A percentile compares a stretch with the other conserved stretches of the same genome.
Conservation (phyloP, 192 early-diverging fungal species). For the Diversispora eburnea region DNA sequence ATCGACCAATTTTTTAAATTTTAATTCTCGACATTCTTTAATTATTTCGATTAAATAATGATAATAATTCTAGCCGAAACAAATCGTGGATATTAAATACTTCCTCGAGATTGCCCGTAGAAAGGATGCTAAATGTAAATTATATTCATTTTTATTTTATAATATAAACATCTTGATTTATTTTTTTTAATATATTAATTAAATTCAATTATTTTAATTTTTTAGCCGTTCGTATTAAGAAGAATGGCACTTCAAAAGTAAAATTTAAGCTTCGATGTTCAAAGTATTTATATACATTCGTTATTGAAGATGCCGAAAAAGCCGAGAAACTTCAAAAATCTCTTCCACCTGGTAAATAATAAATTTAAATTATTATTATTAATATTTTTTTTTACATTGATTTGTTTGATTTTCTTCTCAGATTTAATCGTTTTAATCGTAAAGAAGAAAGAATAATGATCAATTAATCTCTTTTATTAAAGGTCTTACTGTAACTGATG, state of each 20-base stretch:
- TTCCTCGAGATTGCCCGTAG: conserved; percentile 93
- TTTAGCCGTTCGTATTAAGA: conserved; percentile 88
- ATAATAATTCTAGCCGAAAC: conserved; percentile 76
- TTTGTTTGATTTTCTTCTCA: no score
- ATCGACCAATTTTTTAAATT: no score
- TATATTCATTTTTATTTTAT: not conserved
- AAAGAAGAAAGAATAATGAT: no score
- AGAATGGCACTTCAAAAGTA: conserved; percentile 75
- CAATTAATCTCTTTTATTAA: no score
- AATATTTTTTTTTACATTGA: no score
- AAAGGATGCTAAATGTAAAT: conserved; percentile 89
- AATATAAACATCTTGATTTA: not conserved
- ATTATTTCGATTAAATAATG: no score
- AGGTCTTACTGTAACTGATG: no score
- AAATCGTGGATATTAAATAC: conserved; percentile 96
- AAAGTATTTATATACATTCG: conserved; percentile 96
- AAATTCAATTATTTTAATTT: conserved; percentile 5
- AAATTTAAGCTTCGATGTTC: conserved; percentile 99
- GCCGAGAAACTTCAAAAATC: conserved; percentile 94
- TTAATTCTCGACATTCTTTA: no score
- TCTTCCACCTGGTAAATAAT: conserved; percentile 76
- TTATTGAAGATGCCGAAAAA: conserved; percentile 91
- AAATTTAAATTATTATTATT: no score
- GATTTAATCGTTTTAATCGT: no score
- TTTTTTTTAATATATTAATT: not conserved